Evolutionary conservation across 768 basidiomycete species (phyloP).

Genomic region (Phanerochaete carnosa): DNA sequence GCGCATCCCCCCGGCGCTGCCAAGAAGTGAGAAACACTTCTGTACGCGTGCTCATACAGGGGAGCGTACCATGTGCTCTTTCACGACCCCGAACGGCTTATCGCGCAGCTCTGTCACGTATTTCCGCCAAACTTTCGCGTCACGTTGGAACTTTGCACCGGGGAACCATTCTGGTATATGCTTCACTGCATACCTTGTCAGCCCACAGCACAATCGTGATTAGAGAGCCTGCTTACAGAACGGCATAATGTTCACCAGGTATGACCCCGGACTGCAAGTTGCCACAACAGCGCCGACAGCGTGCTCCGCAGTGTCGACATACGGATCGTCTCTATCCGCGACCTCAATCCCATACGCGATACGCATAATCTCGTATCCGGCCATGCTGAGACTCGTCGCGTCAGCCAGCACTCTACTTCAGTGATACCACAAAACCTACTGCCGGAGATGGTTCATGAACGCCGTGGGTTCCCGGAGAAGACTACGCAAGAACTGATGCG

Average conservation of each 20-base stretch:
- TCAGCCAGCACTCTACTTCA: not conserved
- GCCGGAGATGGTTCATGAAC: conserved; percentile 10
- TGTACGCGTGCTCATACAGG: not conserved
- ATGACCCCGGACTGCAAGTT: conserved; percentile 12
- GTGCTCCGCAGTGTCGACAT: conserved; percentile 12
- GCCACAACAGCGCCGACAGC: conserved; percentile 8
- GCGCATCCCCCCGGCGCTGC: conserved; percentile 1
- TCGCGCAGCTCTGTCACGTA: conserved; percentile 7
- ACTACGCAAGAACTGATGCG: conserved; percentile 6
- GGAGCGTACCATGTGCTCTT: conserved; percentile 10
- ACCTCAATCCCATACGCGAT: conserved; percentile 16
- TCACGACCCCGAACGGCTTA: conserved; percentile 15
- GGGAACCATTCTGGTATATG: conserved; percentile 22
- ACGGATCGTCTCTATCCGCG: conserved; percentile 13
- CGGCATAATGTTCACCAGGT: conserved; percentile 11
- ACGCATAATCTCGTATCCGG: conserved; percentile 13
- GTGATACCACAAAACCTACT: conserved; percentile 2
- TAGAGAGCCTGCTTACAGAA: conserved; percentile 1
- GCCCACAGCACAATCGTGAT: not conserved
- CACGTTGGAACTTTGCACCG: conserved; percentile 17
- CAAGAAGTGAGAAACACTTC: not conserved
- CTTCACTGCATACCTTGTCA: conserved; percentile 12
- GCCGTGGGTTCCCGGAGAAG: conserved; percentile 2
- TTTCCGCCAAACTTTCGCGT: conserved; percentile 11
- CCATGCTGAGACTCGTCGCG: conserved; percentile 6